These are phyloP conservation scores for Panicum virgatum DNA, from an alignment of 202 grass and related monocot species.

Conservation along the genomic window DNA sequence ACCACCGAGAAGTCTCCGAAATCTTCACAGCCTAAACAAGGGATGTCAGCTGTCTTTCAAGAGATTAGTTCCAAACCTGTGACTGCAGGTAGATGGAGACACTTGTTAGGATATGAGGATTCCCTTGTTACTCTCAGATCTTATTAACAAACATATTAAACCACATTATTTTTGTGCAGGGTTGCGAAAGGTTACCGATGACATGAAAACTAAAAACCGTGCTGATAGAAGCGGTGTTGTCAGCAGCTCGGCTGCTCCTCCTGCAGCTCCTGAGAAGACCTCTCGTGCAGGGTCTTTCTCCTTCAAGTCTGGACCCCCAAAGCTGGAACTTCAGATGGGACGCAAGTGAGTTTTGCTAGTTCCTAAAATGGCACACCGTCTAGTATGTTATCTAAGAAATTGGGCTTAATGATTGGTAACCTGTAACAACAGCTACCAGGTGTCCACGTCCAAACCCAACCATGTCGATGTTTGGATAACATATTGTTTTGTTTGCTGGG, in stretches of 20 bases:
- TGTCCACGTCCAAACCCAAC: constrained; percentile 6
- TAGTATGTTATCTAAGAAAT: constrained; percentile 13
- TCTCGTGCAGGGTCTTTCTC: constrained; percentile 58
- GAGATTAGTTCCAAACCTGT: constrained; percentile 79
- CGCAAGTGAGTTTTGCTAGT: constrained; percentile 70
- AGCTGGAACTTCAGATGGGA: constrained; percentile 97
- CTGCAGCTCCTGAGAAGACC: constrained; percentile 55
- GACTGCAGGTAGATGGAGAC: constrained; percentile 60
- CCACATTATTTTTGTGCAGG: constrained; percentile 49
- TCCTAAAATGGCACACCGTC: neutral
- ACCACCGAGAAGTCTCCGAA: constrained; percentile 52
- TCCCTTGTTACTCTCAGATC: constrained; percentile 2
- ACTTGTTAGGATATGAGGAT: neutral
- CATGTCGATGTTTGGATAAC: constrained; percentile 11
- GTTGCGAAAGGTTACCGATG: constrained; percentile 85
- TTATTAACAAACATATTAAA: constrained; percentile 15
- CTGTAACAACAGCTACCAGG: neutral
- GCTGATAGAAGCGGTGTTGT: constrained; percentile 83
- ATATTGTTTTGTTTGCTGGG: constrained; percentile 11
- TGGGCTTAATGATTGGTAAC: constrained; percentile 19
- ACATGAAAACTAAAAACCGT: constrained; percentile 96
- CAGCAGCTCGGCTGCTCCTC: constrained; percentile 28
- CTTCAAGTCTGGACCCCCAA: constrained; percentile 75
- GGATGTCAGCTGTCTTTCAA: constrained; percentile 90
- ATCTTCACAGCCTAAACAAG: constrained; percentile 64